Evolutionary conservation across 768 basidiomycete species (phyloP).

Genomic region (Rhodosporidiobolus odoratus): DNA sequence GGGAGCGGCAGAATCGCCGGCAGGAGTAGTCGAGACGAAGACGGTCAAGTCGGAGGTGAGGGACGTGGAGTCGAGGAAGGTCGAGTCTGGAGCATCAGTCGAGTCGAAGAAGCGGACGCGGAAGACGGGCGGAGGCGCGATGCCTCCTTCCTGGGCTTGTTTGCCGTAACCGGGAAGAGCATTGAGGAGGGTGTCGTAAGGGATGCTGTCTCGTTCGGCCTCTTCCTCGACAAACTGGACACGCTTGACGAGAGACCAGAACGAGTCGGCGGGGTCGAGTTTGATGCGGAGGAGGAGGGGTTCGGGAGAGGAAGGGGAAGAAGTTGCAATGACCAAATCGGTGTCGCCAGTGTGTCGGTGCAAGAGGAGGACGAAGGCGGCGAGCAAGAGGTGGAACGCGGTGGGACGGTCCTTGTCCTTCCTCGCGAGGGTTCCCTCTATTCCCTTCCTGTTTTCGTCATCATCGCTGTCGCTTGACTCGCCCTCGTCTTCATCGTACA

Average conservation of each 20-base stretch:
- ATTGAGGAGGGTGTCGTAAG: conserved; percentile 69
- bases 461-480: conserved; percentile 53
- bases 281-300: conserved; percentile 79
- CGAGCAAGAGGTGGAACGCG: conserved; percentile 81
- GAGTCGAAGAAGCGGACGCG: conserved; percentile 96
- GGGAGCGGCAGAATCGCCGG: conserved; percentile 51
- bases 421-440: conserved; percentile 9
- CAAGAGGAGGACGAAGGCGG: conserved; percentile 84
- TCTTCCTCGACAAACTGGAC: conserved; percentile 78
- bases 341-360: conserved; percentile 95
- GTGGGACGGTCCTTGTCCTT: conserved; percentile 53
- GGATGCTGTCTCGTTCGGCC: conserved; percentile 71
- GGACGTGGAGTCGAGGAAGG: conserved; percentile 71
- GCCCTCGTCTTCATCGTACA: conserved; percentile 60
- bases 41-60: conserved; percentile 88
- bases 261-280: conserved; percentile 77
- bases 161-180: conserved; percentile 52
- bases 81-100: conserved; percentile 64
- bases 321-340: conserved; percentile 84
- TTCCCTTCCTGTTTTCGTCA: conserved; percentile 42
- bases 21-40: conserved; percentile 66
- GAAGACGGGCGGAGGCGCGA: conserved; percentile 64
- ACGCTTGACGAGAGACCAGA: conserved; percentile 78
- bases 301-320: conserved; percentile 63
- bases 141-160: conserved; percentile 49